These are phyloP conservation scores for Violaceomyces palustris DNA, from an alignment of 1,284 basidiomycete species.

Conservation along the genomic window DNA sequence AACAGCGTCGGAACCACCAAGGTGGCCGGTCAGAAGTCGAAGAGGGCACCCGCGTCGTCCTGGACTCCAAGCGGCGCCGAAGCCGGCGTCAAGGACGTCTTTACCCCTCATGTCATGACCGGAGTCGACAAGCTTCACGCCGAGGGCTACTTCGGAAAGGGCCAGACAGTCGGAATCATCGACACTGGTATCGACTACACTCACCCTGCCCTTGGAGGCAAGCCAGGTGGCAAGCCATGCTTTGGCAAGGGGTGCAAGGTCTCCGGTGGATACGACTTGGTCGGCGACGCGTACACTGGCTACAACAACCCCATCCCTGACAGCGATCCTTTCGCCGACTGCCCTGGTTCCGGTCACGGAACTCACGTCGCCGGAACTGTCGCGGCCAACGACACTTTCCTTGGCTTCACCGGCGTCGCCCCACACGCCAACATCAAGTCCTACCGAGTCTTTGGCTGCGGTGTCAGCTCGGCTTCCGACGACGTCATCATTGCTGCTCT, in stretches of 20 bases:
- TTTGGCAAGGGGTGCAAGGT: slow-evolving; percentile 34
- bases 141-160: slow-evolving; percentile 58
- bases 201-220: slow-evolving; percentile 61
- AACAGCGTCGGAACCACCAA: slow-evolving; percentile 8
- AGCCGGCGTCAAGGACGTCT: slow-evolving; percentile 22
- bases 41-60: not conserved
- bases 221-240: slow-evolving; percentile 30
- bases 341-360: slow-evolving; percentile 49
- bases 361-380: slow-evolving; percentile 67
- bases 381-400: slow-evolving; percentile 57
- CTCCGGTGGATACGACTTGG: slow-evolving; percentile 30
- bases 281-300: slow-evolving; percentile 53
- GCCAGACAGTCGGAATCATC: slow-evolving; percentile 60
- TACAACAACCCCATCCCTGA: slow-evolving; percentile 49
- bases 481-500: slow-evolving; percentile 54
- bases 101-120: slow-evolving; percentile 37
- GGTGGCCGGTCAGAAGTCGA: slow-evolving; percentile 4
- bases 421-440: slow-evolving; percentile 38
- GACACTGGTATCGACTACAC: slow-evolving; percentile 61
- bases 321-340: slow-evolving; percentile 54
- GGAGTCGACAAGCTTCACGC: slow-evolving; percentile 59
- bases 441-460: slow-evolving; percentile 55
- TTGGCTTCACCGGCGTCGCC: slow-evolving; percentile 39
- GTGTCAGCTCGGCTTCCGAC: slow-evolving; percentile 42
- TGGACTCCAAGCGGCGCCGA: slow-evolving; percentile 18